phyloP scores from a whole-genome alignment of 176 grass and related monocot genomes.

The Musa acuminata region DNA sequence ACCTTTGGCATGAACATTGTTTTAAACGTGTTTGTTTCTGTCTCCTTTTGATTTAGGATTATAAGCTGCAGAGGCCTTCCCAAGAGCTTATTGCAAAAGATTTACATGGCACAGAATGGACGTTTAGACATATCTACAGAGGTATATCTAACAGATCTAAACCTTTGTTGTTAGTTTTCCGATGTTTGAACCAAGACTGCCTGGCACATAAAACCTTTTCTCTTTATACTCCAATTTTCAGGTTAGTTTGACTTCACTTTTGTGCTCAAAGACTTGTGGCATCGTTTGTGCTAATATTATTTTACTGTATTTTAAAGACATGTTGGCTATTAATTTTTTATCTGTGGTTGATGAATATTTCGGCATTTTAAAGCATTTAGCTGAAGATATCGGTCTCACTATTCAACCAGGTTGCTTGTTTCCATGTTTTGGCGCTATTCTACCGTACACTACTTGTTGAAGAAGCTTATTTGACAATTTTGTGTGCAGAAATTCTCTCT shows the following conservation, averaged over 20 bases:
- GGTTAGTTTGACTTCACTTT: neutral
- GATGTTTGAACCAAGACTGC: neutral
- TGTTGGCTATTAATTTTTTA: neutral
- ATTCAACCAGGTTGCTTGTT: neutral
- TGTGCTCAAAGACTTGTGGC: neutral
- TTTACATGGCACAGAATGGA: constrained; percentile 80
- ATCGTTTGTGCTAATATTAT: neutral
- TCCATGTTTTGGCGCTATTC: neutral
- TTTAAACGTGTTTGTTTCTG: neutral
- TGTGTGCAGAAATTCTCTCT: neutral
- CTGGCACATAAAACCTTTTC: neutral
- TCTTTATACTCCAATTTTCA: neutral
- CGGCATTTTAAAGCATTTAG: neutral
- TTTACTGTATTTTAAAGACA: neutral
- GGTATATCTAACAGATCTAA: constrained; percentile 23
- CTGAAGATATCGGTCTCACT: neutral
- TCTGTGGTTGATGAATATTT: neutral
- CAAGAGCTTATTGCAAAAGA: constrained; percentile 94
- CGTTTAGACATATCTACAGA: constrained; percentile 95
- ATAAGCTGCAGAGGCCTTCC: constrained; percentile 86
- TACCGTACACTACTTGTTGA: neutral
- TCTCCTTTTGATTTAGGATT: constrained; percentile 41
- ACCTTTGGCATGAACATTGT: neutral
- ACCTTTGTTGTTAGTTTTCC: neutral
- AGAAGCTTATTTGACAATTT: neutral